A percentile compares a stretch with the other conserved stretches of the same genome.
phyloP scores from a whole-genome alignment of 306 rosid species.

The Lagenaria siceraria region DNA sequence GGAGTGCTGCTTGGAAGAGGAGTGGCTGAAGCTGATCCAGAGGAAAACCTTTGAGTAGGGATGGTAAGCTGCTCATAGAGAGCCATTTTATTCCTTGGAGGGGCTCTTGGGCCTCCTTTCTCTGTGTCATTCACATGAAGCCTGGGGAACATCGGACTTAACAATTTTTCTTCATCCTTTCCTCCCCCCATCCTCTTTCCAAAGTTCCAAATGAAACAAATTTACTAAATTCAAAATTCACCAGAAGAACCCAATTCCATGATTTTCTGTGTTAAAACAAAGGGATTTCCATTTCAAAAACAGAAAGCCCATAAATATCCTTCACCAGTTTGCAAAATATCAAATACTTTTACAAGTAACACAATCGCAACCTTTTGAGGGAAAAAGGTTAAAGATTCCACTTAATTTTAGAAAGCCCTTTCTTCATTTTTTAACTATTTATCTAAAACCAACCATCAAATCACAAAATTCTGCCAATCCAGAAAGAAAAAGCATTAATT shows the following conservation, averaged over 20 bases:
- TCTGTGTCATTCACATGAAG: constrained; percentile 57
- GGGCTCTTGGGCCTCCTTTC: constrained; percentile 64
- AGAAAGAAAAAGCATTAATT: not conserved
- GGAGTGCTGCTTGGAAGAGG: constrained; percentile 19
- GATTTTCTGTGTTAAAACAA: not conserved
- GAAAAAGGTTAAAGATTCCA: not conserved
- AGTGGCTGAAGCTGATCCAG: constrained; percentile 40
- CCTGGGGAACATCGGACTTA: constrained; percentile 64
- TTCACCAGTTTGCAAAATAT: not conserved
- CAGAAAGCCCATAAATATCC: not conserved
- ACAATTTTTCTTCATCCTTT: constrained; percentile 29
- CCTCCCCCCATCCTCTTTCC: constrained; percentile 29
- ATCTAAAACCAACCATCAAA: not conserved
- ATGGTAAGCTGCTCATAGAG: constrained; percentile 45
- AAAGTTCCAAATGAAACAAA: constrained; percentile 16
- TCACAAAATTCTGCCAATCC: not conserved
- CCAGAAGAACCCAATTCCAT: constrained; percentile 1
- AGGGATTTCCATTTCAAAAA: not conserved
- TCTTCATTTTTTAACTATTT: not conserved
- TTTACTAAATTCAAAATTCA: constrained; percentile 8
- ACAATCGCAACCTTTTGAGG: not conserved
- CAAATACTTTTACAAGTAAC: not conserved
- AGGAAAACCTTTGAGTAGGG: constrained; percentile 35
- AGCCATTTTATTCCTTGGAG: constrained; percentile 85
- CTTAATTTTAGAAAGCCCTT: not conserved